Evolutionary conservation across 2,329 filamentous ascomycete species (phyloP).

Genomic region (Talaromyces sp.): DNA sequence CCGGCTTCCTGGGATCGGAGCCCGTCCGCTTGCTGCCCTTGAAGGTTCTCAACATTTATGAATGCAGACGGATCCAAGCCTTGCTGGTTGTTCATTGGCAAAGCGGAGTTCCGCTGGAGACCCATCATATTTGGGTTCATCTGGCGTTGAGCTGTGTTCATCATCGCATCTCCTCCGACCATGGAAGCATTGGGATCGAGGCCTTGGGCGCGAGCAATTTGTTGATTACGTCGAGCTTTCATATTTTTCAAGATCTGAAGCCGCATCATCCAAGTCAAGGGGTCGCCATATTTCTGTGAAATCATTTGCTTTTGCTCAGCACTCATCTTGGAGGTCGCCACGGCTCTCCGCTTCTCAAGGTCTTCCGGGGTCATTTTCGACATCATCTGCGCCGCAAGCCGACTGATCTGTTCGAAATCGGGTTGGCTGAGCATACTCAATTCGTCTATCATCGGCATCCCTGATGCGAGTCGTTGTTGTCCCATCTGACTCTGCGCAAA

Average conservation of each 20-base stretch:
- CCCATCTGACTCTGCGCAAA: constrained; percentile 15
- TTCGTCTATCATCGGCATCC: constrained; percentile 32
- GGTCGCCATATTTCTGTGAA: constrained; percentile 45
- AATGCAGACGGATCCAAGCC: constrained; percentile 35
- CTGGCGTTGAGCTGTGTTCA: constrained; percentile 39
- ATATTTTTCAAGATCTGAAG: constrained; percentile 46
- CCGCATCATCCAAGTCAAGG: constrained; percentile 50
- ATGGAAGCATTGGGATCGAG: constrained; percentile 26
- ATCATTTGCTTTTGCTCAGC: constrained; percentile 48
- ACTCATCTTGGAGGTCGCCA: constrained; percentile 42
- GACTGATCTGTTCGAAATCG: constrained; percentile 45
- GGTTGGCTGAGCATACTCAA: constrained; percentile 36
- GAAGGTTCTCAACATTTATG: constrained; percentile 52
- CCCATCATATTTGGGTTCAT: constrained; percentile 42
- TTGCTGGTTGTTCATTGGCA: constrained; percentile 33
- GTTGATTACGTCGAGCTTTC: constrained; percentile 33
- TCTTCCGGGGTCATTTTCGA: constrained; percentile 43
- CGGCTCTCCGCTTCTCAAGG: constrained; percentile 47
- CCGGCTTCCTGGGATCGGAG: constrained; percentile 59
- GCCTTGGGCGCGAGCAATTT: constrained; percentile 27
- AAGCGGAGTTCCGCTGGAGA: constrained; percentile 36
- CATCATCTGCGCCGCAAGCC: constrained; percentile 47
- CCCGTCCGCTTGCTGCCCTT: constrained; percentile 60
- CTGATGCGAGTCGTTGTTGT: constrained; percentile 30
- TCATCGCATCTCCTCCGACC: constrained; percentile 37